Conservation (phyloP, 345 rosid genomes). For the Salix caprea region DNA sequence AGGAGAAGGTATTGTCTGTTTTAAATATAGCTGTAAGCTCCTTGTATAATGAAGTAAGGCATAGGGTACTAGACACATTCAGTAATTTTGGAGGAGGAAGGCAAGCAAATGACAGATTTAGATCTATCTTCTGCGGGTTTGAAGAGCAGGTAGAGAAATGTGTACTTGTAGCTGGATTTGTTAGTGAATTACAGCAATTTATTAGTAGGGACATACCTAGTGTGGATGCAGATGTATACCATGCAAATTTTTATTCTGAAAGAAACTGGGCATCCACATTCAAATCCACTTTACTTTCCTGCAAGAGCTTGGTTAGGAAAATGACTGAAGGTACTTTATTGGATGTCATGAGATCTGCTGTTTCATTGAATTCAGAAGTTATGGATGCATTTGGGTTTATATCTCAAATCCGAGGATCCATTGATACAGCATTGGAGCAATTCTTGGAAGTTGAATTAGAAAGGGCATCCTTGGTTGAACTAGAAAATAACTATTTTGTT, state of each 20-base stretch:
- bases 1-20: slow-evolving; percentile 50
- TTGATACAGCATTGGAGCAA: slow-evolving; percentile 74
- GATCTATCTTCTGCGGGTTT: slow-evolving; percentile 45
- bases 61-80: slow-evolving; percentile 42
- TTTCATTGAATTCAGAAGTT: slow-evolving; percentile 64
- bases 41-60: slow-evolving; percentile 54
- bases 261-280: slow-evolving; percentile 59
- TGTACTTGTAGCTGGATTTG: slow-evolving; percentile 49
- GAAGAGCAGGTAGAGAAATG: slow-evolving; percentile 86
- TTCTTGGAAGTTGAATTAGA: slow-evolving; percentile 73
- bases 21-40: slow-evolving; percentile 51
- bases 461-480: slow-evolving; percentile 66
- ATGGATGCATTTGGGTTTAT: slow-evolving; percentile 79
- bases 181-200: slow-evolving; percentile 48
- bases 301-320: slow-evolving; percentile 53
- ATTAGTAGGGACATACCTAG: slow-evolving; percentile 37
- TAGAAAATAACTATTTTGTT: slow-evolving; percentile 73
- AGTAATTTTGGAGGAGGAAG: slow-evolving; percentile 35
- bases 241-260: slow-evolving; percentile 33
- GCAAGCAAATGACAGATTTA: slow-evolving; percentile 32
- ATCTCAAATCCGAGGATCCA: slow-evolving; percentile 73
- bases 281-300: slow-evolving; percentile 48
- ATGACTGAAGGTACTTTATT: slow-evolving; percentile 67
- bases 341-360: slow-evolving; percentile 58
- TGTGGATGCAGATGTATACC: slow-evolving; percentile 24